Evolutionary conservation across 2,329 filamentous ascomycete species (phyloP), one percentile per base, ranked within the genome.

Genomic region (Sclerotinia borealis): DNA sequence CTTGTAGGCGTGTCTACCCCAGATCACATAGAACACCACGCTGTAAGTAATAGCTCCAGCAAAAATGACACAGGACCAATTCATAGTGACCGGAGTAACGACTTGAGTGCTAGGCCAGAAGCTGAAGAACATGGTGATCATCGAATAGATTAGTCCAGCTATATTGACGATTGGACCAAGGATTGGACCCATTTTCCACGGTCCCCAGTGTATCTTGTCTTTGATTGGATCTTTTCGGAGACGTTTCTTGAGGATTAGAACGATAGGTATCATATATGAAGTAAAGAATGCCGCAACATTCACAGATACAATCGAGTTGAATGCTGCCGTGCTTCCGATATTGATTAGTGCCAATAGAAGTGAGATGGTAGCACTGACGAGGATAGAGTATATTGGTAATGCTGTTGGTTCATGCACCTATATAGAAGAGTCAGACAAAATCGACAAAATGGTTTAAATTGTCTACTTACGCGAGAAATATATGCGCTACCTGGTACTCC

Each of bases 231-330:
- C 62, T 39, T 64, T 66, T 34, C 71, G 75, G 45, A 74, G 65
- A 13, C 79, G 77, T 36, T 76, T 77, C 66, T 75, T 77, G 1
- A 81, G 73, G 4, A 80, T 68, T 4, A 81, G 68, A 1, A 71
- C 63, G 22, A 76, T 75, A 0, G 75, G 74, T 1, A 80, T 67
- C 19, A 78, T 69, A 63, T 81, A 81, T 0, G 78, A 79, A 17
- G 75, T 73, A 49, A 77, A 80, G 27, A 80, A 75, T 0, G 75
- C 78, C 0, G 76, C 77, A 29, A 80, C 74, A 7, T 75, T 73
- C 3, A 81, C 71, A 0, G 76, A 79, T 5, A 80, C 73, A 6
- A 82, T 73, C 6, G 78, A 78, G 66, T 78, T 78, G 68, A 82
- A 80, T 0, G 77, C 79, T 0, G 73, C 72, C 7, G 71, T 71